Evolutionary conservation across 2,329 filamentous ascomycete species (phyloP).

Genomic region (Fusarium sp.): DNA sequence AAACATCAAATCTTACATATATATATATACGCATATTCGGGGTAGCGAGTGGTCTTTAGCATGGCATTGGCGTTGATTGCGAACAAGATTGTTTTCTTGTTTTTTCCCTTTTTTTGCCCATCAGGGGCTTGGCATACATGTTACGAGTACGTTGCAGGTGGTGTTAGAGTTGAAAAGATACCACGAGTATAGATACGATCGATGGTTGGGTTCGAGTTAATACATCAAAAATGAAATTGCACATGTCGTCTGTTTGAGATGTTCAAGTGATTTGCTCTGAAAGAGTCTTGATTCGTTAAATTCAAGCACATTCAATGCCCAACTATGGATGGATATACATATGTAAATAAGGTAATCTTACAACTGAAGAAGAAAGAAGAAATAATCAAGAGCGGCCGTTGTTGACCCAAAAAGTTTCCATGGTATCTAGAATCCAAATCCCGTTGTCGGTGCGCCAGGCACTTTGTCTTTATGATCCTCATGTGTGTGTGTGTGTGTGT

Average conservation of each 20-base stretch:
- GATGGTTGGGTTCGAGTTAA: neutral
- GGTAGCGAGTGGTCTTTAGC: constrained; percentile 29
- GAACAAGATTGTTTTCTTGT: constrained; percentile 12
- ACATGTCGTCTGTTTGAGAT: neutral
- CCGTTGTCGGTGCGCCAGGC: constrained; percentile 32
- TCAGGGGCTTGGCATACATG: constrained; percentile 3
- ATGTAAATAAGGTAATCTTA: constrained; percentile 15
- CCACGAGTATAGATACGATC: neutral
- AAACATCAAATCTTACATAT: neutral
- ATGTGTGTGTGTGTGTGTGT: constrained; percentile 2
- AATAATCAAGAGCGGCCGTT: constrained; percentile 12
- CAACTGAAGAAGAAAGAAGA: constrained; percentile 15
- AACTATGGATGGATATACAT: constrained; percentile 8
- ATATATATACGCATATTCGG: constrained; percentile 7
- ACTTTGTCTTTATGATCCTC: constrained; percentile 30
- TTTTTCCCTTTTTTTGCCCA: neutral
- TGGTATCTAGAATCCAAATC: constrained; percentile 42
- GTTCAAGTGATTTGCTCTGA: neutral
- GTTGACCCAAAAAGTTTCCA: constrained; percentile 31
- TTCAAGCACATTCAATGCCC: constrained; percentile 13
- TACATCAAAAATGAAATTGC: neutral
- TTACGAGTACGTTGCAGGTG: constrained; percentile 1
- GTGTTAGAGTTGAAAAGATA: neutral
- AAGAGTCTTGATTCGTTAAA: neutral
- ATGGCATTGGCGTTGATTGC: constrained; percentile 41